Conservation (phyloP, 331 rosid species). For the Cydonia oblonga region DNA sequence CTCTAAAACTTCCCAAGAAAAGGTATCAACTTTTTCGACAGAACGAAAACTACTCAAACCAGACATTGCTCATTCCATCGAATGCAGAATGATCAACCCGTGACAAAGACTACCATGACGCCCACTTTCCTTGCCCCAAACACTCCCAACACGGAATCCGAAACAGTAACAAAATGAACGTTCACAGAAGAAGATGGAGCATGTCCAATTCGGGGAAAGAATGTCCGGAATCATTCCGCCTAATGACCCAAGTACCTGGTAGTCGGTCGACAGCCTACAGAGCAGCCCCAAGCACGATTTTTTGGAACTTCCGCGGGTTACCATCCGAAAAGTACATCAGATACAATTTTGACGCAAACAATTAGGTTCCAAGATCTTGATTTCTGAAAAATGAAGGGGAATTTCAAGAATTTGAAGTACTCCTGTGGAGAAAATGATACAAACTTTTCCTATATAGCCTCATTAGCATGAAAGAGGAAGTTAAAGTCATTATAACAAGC, state of each 20-base stretch:
- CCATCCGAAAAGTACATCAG: too few relatives aligned
- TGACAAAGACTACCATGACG: slow-evolving; percentile 35
- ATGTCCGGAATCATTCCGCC: slow-evolving; percentile 40
- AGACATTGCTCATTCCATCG: slow-evolving; percentile 61
- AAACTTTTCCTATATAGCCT: too few relatives aligned
- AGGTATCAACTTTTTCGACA: slow-evolving; percentile 26
- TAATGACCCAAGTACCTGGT: slow-evolving; percentile 25
- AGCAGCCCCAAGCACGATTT: slow-evolving; percentile 40
- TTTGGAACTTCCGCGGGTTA: slow-evolving; percentile 34
- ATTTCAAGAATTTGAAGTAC: too few relatives aligned
- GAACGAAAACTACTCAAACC: slow-evolving; percentile 34
- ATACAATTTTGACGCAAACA: too few relatives aligned
- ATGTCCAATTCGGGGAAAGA: slow-evolving; percentile 79
- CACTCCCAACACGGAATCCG: slow-evolving; percentile 45
- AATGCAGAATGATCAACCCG: slow-evolving; percentile 64
- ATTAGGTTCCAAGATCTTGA: too few relatives aligned
- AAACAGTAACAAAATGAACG: slow-evolving; percentile 29
- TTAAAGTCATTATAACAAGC: too few relatives aligned
- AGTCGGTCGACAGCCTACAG: slow-evolving; percentile 26
- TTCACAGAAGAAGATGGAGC: slow-evolving; percentile 54
- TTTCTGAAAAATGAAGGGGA: too few relatives aligned
- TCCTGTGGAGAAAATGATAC: too few relatives aligned
- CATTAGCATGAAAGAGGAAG: too few relatives aligned
- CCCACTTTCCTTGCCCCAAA: slow-evolving; percentile 50
- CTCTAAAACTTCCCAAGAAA: slow-evolving; percentile 30